Base-by-base conservation (phyloP, 2,329 filamentous ascomycete genomes). In the Aspergillus ruber region DNA sequence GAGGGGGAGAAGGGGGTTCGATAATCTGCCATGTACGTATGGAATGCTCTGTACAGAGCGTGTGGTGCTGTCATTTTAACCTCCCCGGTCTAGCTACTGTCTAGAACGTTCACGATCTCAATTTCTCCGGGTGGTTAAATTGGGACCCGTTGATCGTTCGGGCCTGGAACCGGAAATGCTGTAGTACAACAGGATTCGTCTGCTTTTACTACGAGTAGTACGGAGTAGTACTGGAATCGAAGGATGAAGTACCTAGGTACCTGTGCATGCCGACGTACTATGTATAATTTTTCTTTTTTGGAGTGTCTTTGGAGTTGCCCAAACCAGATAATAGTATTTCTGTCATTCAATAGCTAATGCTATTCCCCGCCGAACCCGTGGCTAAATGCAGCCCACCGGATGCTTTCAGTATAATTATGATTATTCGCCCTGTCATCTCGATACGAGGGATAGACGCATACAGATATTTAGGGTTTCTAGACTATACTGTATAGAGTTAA, bases 71-170 rank as follows among this genome's bases (percentile, higher is more conserved):
- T 35, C 33, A 35, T 17, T 35, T 17, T 35, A 35, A 35, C 33
- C 33, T 35, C 33, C 32, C 32, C 33, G 8, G 33, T 17, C 33
- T 15, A 35, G n/a, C 15, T 17, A 15, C 10, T 39, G 36, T 39
- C 36, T 39, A 39, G 36, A 39, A 17, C 36, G 36, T 20, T 21
- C 36, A 39, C 36, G 36, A 39, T 39, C 36, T 39, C 36, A 39
- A 20, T 39, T 21, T 39, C 36, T 20, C 36, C 36, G 36, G 15
- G 36, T 42, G 40, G 46, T 43, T 45, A 51, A 54, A 50, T 52
- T 56, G 48, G 45, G 38, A 17, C 29, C 39, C 44, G 53, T 50
- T 52, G 51, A 56, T 56, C 53, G 43, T 41, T 52, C 46, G 49
- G 51, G 20, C 48, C 49, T 54, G 45, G 51, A 54, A 46, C 48